These are phyloP conservation scores for Gossypium longicalyx DNA, from an alignment of 345 rosid species.

Conservation along the genomic window DNA sequence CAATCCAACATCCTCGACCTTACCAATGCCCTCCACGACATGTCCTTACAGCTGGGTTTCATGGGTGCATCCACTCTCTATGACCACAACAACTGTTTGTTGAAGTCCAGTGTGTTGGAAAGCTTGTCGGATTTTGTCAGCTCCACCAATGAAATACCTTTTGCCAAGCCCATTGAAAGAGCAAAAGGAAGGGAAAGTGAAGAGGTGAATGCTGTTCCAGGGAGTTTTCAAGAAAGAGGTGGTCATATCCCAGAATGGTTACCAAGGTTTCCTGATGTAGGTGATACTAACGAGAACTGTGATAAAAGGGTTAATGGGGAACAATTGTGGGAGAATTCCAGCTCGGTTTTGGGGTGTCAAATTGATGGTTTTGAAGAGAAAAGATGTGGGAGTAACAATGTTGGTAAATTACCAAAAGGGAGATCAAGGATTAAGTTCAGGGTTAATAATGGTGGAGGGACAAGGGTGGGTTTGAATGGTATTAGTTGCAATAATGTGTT, in stretches of 20 bases:
- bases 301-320: neutral
- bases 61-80: constrained; percentile 4
- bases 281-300: neutral
- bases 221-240: neutral
- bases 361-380: neutral
- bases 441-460: neutral
- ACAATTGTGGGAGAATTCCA: constrained; percentile 13
- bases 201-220: neutral
- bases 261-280: constrained; percentile 7
- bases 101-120: constrained; percentile 8
- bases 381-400: neutral
- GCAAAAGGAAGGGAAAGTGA: neutral
- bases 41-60: constrained; percentile 7
- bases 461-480: neutral
- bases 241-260: constrained; percentile 13
- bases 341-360: neutral
- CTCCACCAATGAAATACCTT: constrained; percentile 18
- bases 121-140: constrained; percentile 7
- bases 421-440: neutral
- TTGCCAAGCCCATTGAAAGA: constrained; percentile 12
- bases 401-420: neutral
- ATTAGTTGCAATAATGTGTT: neutral
- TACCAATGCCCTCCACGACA: constrained; percentile 15
- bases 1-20: constrained; percentile 14
- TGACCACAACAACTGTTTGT: neutral